phyloP scores from a whole-genome alignment of 202 grass and related monocot genomes.

The Saccharum hybrid region DNA sequence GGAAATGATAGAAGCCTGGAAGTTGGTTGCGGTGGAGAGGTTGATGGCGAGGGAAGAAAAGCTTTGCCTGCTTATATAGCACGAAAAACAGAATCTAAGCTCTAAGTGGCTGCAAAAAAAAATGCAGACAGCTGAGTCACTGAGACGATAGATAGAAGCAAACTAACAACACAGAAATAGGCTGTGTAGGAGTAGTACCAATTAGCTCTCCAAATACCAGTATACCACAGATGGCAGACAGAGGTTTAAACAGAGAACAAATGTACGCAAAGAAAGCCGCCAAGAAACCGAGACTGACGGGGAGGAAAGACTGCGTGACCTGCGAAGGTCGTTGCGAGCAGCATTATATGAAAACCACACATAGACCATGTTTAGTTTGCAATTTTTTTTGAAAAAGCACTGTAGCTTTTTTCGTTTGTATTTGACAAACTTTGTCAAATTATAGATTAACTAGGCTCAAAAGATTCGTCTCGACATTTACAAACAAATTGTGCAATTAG shows the following conservation, averaged over 20 bases:
- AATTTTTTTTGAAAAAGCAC: no score
- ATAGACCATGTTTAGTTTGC: no score
- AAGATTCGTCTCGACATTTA: no score
- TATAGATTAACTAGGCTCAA: no score
- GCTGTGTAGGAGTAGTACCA: not conserved
- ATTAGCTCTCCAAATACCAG: not conserved
- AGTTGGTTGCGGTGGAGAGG: not conserved
- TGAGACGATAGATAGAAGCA: not conserved
- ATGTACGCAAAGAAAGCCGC: slow-evolving; percentile 27
- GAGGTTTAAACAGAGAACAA: not conserved
- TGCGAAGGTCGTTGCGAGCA: slow-evolving; percentile 8
- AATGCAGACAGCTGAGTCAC: not conserved
- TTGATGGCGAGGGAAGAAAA: slow-evolving; percentile 9
- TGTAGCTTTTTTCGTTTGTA: no score
- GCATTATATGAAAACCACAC: not conserved
- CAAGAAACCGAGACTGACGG: slow-evolving; percentile 39
- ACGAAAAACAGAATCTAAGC: not conserved
- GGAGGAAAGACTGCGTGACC: slow-evolving; percentile 43
- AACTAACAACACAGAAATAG: not conserved
- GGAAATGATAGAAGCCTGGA: not conserved
- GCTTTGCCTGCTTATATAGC: slow-evolving; percentile 12
- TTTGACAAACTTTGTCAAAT: no score
- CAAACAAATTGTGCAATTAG: no score
- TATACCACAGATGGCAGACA: not conserved
- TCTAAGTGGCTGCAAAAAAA: not conserved